Evolutionary conservation across 495 filamentous ascomycete genomes (phyloP).

Genomic region (Daldinia loculata): DNA sequence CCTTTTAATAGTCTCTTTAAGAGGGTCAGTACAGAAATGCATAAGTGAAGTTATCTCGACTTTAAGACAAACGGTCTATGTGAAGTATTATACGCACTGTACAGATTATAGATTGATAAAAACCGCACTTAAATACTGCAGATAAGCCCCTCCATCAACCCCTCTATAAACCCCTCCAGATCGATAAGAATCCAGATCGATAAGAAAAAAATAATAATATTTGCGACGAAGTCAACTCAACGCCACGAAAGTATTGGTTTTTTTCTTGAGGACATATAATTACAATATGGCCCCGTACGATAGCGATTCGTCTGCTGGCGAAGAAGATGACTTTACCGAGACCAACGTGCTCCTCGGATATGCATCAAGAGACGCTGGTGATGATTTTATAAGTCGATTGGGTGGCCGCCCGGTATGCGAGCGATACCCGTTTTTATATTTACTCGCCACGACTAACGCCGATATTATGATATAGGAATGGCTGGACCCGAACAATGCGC

Average conservation of each 20-base stretch:
- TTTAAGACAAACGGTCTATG: no score
- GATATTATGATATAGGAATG: slow-evolving; percentile 68
- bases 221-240: slow-evolving; percentile 4
- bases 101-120: no score
- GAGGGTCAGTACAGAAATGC: no score
- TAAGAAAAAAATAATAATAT: slow-evolving; percentile 4
- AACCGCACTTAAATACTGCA: neutral
- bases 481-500: slow-evolving; percentile 72
- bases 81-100: no score
- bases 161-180: neutral
- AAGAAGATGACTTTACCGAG: slow-evolving; percentile 77
- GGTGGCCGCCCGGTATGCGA: slow-evolving; percentile 83
- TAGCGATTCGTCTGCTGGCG: slow-evolving; percentile 80
- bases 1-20: no score
- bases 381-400: slow-evolving; percentile 87
- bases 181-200: neutral
- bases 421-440: slow-evolving; percentile 41
- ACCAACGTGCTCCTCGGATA: slow-evolving; percentile 94
- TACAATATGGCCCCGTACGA: slow-evolving; percentile 81
- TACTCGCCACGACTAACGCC: neutral
- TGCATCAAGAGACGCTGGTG: slow-evolving; percentile 79
- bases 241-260: neutral
- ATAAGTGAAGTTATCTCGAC: no score
- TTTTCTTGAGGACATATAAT: neutral
- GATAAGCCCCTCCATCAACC: slow-evolving; percentile 7